phyloP scores from a whole-genome alignment of 2,329 filamentous ascomycete species.

The Trichoderma lentiforme region DNA sequence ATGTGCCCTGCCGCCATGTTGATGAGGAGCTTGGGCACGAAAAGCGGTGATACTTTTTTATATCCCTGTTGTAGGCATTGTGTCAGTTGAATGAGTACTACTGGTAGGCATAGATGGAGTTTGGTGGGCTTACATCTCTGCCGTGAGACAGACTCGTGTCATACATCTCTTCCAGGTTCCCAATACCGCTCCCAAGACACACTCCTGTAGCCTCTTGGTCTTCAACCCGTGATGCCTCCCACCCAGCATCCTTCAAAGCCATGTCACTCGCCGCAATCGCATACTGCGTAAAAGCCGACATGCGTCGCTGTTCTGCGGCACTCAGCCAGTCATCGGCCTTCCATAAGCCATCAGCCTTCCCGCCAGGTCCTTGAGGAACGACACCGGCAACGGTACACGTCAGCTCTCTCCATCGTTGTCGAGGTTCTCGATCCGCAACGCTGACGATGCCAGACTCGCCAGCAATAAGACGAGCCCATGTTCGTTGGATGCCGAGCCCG shows the following conservation, averaged over 20 bases:
- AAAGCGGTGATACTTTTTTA: constrained; percentile 86
- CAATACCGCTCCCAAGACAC: constrained; percentile 91
- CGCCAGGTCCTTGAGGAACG: constrained; percentile 63
- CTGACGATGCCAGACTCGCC: constrained; percentile 79
- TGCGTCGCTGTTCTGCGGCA: constrained; percentile 62
- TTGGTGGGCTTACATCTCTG: constrained; percentile 52
- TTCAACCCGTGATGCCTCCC: constrained; percentile 59
- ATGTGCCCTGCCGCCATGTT: constrained; percentile 94
- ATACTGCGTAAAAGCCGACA: constrained; percentile 91
- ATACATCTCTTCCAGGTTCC: constrained; percentile 88
- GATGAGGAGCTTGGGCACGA: constrained; percentile 88
- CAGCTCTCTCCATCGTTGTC: constrained; percentile 61
- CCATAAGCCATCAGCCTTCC: constrained; percentile 45
- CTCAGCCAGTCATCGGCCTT: constrained; percentile 52
- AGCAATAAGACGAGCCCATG: constrained; percentile 78
- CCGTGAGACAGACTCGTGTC: constrained; percentile 75
- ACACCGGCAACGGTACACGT: constrained; percentile 83
- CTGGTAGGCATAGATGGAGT: no score
- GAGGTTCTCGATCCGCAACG: constrained; percentile 58
- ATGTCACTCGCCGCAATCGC: constrained; percentile 83
- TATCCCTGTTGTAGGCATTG: constrained; percentile 63
- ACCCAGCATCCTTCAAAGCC: constrained; percentile 78
- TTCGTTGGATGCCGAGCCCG: constrained; percentile 71
- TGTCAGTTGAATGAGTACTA: neutral
- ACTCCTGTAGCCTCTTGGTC: constrained; percentile 79